Conservation (phyloP, 2,329 filamentous ascomycete genomes). For the Pezicula radicicola region DNA sequence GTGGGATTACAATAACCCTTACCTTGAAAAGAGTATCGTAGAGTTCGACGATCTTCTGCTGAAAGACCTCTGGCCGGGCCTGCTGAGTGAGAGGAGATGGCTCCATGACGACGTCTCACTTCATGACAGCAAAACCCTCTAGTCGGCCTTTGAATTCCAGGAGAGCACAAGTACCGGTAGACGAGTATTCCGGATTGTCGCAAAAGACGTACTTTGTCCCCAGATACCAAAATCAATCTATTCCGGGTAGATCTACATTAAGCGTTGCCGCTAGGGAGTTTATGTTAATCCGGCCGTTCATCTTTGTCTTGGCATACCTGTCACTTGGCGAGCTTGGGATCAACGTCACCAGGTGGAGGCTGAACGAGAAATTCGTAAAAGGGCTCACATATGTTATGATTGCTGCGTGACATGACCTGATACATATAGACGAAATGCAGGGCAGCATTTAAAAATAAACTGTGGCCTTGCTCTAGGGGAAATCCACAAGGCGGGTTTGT, state of each 20-base stretch:
- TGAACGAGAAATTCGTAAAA: no score
- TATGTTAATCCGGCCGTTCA: no score
- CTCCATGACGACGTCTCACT: conserved; percentile 57
- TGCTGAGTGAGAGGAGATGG: conserved; percentile 92
- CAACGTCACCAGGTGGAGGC: no score
- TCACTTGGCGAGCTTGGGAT: no score
- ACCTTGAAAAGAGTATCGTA: conserved; percentile 84
- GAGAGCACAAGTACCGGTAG: conserved; percentile 4
- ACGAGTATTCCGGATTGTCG: background rate
- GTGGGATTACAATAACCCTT: conserved; percentile 16
- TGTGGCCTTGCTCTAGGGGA: background rate
- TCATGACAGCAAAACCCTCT: conserved; percentile 20
- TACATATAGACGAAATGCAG: no score
- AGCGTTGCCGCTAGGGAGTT: no score
- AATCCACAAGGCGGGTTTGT: background rate
- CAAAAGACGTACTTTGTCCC: background rate
- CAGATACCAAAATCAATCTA: no score
- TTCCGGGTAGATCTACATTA: no score
- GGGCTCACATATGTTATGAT: no score
- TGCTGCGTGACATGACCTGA: no score
- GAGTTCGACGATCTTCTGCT: conserved; percentile 88
- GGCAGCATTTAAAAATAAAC: background rate
- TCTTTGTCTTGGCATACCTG: no score
- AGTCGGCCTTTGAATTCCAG: background rate
- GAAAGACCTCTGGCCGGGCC: conserved; percentile 82